Evolutionary conservation across 208 protist species (phyloP).

Genomic region (Leishmania martiniquensis): DNA sequence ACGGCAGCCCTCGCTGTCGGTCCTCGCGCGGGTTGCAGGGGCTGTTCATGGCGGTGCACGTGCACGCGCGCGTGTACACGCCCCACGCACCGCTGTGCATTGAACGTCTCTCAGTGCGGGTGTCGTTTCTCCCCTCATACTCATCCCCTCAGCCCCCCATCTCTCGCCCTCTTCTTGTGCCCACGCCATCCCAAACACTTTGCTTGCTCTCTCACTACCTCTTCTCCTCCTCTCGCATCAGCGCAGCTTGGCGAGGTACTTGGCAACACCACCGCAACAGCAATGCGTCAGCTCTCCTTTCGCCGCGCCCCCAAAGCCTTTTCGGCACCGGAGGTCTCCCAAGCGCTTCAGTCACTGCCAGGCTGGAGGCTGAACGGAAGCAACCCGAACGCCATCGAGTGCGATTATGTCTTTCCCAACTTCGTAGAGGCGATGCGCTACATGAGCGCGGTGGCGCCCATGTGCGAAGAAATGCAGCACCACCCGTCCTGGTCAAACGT

Average conservation of each 20-base stretch:
- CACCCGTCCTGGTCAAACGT: conserved; percentile 97
- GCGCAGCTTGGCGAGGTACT: no score
- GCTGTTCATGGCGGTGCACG: background rate
- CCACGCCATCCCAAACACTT: background rate
- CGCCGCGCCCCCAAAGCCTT: conserved; percentile 40
- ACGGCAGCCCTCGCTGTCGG: background rate
- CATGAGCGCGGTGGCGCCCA: conserved; percentile 82
- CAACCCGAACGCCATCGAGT: conserved; percentile 44
- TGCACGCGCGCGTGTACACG: background rate
- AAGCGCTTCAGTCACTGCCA: conserved; percentile 72
- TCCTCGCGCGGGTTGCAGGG: background rate
- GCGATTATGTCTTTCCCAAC: conserved; percentile 82
- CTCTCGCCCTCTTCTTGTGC: background rate
- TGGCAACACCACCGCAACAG: background rate
- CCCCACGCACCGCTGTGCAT: no score
- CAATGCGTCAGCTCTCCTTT: conserved; percentile 18
- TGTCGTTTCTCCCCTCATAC: background rate
- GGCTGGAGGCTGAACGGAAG: conserved; percentile 75
- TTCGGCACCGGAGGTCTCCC: conserved; percentile 78
- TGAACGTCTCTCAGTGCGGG: background rate
- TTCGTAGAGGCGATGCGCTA: conserved; percentile 93
- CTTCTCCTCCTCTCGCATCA: background rate
- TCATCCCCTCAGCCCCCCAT: no score
- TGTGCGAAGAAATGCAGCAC: conserved; percentile 91
- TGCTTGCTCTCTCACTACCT: background rate